phyloP scores from a whole-genome alignment of 2,329 filamentous ascomycete genomes.

The Monilinia aucupariae region DNA sequence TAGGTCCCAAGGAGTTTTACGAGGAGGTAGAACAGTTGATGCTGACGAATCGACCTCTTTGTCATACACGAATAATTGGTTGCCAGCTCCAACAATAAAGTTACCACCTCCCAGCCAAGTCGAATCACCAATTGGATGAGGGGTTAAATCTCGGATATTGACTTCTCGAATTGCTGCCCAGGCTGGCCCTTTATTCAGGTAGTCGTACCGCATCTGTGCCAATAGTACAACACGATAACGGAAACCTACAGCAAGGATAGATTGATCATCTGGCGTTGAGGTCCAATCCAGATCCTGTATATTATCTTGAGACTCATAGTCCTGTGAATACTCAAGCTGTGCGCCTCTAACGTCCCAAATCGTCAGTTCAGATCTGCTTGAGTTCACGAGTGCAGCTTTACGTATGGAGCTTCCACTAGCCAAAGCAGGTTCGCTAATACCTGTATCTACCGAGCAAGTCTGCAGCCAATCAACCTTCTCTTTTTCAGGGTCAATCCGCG shows the following conservation, averaged over 20 bases:
- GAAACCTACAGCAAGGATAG: constrained; percentile 87
- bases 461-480: constrained; percentile 70
- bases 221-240: constrained; percentile 77
- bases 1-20: constrained; percentile 47
- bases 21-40: constrained; percentile 27
- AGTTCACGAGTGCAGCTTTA: constrained; percentile 78
- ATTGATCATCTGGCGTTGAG: constrained; percentile 81
- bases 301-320: constrained; percentile 65
- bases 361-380: constrained; percentile 65
- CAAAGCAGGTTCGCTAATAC: constrained; percentile 64
- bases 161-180: constrained; percentile 85
- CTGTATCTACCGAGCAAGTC: constrained; percentile 76
- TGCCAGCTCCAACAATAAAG: constrained; percentile 82
- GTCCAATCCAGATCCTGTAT: constrained; percentile 93
- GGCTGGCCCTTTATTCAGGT: constrained; percentile 79
- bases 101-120: constrained; percentile 84
- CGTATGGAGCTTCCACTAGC: constrained; percentile 82
- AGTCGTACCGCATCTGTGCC: constrained; percentile 85
- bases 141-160: constrained; percentile 71
- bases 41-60: constrained; percentile 60
- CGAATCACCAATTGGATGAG: constrained; percentile 87
- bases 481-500: constrained; percentile 58
- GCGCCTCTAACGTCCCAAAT: constrained; percentile 87
- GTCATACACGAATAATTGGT: constrained; percentile 82
- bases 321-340: constrained; percentile 74